Evolutionary conservation across 805 yeast genomes (phyloP), one percentile per base, ranked within the genome.

Genomic region (Dipodascopsis uninucleata): DNA sequence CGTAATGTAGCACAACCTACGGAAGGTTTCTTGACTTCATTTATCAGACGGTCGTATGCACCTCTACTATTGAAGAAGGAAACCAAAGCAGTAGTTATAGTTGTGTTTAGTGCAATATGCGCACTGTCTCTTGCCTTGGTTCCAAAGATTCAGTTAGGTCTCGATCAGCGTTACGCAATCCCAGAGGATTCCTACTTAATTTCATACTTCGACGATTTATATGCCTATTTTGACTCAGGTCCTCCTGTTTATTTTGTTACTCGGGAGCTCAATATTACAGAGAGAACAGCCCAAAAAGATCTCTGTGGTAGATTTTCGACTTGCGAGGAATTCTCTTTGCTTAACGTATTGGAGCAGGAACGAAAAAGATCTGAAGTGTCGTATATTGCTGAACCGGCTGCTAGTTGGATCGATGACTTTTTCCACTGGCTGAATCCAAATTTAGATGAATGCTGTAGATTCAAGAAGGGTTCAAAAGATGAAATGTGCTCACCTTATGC

Each of bases 371-470:
- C 81, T 0, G 68, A 75, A 1, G 57, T 69, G 8, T 82, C 90
- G 1, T 81, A 83, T 2, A 72, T 90, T 26, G 74, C 77, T 1
- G 93, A 86, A 36, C 96, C 97, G 0, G 76, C 86, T 1, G 81
- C 96, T 1, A 83, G 84, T 55, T 90, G 97, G 97, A 68, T 89
- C 39, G 98, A 90, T 65, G 97, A 93, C 61, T 90, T 78, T 59
- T 71, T 90, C 50, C 74, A 81, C 28, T 90, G 90, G 83, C 68
- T 89, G 48, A 88, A 88, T 58, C 98, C 98, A 0, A 76, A 77
- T 32, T 70, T 89, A 36, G 90, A 82, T 52, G 84, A 84, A 50
- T 90, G 98, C 64, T 90, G 98, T 60, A 69, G 90, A 21, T 64
- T 81, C 33, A 77, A 75, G 52, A 82, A 81, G 56, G 68, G 69